Conservation (phyloP, 176 grass and related monocot genomes). For the Zizania latifolia region DNA sequence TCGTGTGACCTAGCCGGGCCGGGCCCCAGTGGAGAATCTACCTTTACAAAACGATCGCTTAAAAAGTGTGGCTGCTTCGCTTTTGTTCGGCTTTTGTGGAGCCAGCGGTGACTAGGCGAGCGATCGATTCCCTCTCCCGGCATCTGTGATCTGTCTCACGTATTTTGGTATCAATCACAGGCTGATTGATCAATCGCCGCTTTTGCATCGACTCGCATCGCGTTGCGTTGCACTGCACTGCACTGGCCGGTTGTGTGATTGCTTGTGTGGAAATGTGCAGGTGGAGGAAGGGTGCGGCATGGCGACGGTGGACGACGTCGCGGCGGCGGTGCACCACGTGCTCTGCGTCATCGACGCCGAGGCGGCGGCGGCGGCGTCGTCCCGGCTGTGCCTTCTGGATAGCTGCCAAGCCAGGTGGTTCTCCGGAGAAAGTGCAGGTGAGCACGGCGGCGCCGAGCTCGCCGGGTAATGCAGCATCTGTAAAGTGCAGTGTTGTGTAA, state of each 20-base stretch:
- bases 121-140: not conserved
- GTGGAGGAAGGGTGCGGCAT: conserved; percentile 80
- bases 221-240: not conserved
- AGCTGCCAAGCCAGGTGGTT: not conserved
- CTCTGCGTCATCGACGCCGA: conserved; percentile 62
- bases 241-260: not conserved
- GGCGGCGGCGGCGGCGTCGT: conserved; percentile 12
- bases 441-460: not conserved
- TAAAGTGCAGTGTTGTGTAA: no score
- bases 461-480: not conserved
- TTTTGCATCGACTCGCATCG: conserved; percentile 5
- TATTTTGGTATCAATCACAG: not conserved
- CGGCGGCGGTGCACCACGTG: conserved; percentile 67
- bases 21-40: conserved; percentile 7
- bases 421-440: not conserved
- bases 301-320: conserved; percentile 70
- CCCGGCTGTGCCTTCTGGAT: conserved; percentile 12
- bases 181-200: no score
- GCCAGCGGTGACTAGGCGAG: not conserved
- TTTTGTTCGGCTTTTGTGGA: no score
- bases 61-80: not conserved
- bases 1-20: not conserved
- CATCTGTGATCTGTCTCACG: not conserved
- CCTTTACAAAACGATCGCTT: not conserved
- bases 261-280: conserved; percentile 26